Conservation (phyloP, 1,284 basidiomycete genomes). For the Ustilago tritici region DNA sequence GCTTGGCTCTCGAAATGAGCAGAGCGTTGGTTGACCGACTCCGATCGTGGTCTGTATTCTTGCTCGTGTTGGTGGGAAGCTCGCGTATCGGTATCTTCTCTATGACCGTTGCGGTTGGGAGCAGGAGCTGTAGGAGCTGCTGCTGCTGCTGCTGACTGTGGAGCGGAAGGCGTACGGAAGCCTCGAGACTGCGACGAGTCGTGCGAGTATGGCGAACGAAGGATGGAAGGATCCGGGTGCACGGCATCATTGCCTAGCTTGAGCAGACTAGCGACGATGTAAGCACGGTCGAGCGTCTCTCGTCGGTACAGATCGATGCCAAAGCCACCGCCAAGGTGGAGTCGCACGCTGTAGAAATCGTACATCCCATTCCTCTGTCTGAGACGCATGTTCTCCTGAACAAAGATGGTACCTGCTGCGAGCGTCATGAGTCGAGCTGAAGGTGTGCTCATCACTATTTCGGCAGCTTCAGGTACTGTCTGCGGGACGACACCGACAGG, state of each 20-base stretch:
- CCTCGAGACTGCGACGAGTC: constrained; percentile 19
- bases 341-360: constrained; percentile 55
- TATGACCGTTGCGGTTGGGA: neutral
- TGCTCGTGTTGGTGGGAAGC: constrained; percentile 9
- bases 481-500: constrained; percentile 53
- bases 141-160: neutral
- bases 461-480: constrained; percentile 41
- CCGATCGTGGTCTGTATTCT: constrained; percentile 16
- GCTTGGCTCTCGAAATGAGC: constrained; percentile 21
- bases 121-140: constrained; percentile 5
- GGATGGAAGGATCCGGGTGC: constrained; percentile 45
- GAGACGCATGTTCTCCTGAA: constrained; percentile 56
- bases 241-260: constrained; percentile 58
- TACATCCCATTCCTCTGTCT: constrained; percentile 52
- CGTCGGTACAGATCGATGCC: constrained; percentile 56
- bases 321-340: constrained; percentile 59
- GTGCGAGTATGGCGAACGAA: constrained; percentile 43
- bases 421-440: constrained; percentile 49
- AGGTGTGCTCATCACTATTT: constrained; percentile 43
- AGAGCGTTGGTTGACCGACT: constrained; percentile 18
- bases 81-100: constrained; percentile 8
- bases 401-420: constrained; percentile 58
- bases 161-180: constrained; percentile 37
- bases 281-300: constrained; percentile 57
- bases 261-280: constrained; percentile 58